Evolutionary conservation across 495 filamentous ascomycete genomes (phyloP), one percentile per base, ranked within the genome.

Genomic region (Ramalina intermedia): DNA sequence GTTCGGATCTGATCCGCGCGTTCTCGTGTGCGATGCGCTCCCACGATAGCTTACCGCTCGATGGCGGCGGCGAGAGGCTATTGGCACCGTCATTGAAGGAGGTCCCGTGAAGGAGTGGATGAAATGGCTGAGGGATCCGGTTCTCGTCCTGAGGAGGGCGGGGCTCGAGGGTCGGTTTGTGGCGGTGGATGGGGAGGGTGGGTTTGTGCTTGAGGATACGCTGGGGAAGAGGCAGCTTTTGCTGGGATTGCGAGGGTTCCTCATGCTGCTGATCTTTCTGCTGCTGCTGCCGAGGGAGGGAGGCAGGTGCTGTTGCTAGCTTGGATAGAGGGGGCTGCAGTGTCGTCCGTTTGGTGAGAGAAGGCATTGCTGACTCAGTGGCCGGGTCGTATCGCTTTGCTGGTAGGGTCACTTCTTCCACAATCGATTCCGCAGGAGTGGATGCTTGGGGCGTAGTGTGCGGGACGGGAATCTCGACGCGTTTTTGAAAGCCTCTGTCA

Each of bases 1-100:
- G 46, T 16, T 51, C 16, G 29, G 41, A 42, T 21, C 52, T 41
- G 9, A 50, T 48, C 12, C 42, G 51, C 21, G 52, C 52, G 37
- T 54, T 51, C 43, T 58, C 48, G 36, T 51, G 50, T 18, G 50
- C 55, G 36, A 53, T 46, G 6, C 49, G 51, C 24, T 58, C 55
- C 55, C 55, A 58, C 12, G 52, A 51, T 14, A 52, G 14, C 12
- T 33, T 33, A 4, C 29, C 29, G 29, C 12, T 8, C 29, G 39
- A 42, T 33, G 29, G 29, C 12, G 12, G 8, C 29, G 29, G 29
- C 12, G 29, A 18, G 41, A 21, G 21, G 21, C n/a, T 26, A 18
- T 44, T 18, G 16, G 21, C 21, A 13, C 29, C 6, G 29, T 9
- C 12, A 7, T 44, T 12, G 41, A 44, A 44, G 18, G 41, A n/a